Evolutionary conservation across 2,329 filamentous ascomycete genomes (phyloP).

Genomic region (Hypoxylon sp.): DNA sequence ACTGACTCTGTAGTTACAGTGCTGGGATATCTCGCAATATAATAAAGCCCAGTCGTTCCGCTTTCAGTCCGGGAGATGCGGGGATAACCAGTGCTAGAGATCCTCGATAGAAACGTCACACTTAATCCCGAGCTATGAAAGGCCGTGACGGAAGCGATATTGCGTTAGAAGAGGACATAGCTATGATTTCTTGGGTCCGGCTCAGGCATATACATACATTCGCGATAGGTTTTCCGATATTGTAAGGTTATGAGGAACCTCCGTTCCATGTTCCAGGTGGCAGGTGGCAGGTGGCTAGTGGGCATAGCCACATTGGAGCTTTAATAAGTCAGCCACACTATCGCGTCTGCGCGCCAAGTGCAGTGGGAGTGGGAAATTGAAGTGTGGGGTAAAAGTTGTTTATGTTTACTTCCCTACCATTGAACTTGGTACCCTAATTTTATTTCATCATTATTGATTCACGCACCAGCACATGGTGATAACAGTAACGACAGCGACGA

Average conservation of each 20-base stretch:
- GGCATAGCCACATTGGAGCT: not conserved
- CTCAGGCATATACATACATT: too few relatives aligned
- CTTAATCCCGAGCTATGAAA: not conserved
- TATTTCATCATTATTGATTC: constrained; percentile 10
- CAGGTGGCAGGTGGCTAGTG: too few relatives aligned
- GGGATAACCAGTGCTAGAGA: constrained; percentile 7
- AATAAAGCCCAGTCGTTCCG: constrained; percentile 6
- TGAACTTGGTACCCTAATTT: constrained; percentile 26
- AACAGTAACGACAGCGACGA: not conserved
- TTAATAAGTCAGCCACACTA: not conserved
- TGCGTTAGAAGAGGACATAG: not conserved
- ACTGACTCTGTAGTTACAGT: not conserved
- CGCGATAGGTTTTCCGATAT: too few relatives aligned
- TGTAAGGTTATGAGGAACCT: not conserved
- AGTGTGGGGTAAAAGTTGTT: constrained; percentile 17
- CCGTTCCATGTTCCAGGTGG: not conserved
- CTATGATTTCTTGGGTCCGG: not conserved
- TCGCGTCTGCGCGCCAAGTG: constrained; percentile 1
- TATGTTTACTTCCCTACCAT: constrained; percentile 14
- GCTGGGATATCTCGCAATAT: constrained; percentile 15
- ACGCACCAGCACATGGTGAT: not conserved
- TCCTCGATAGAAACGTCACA: not conserved
- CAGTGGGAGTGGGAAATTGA: not conserved
- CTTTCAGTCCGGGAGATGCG: constrained; percentile 7
- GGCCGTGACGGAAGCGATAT: not conserved